phyloP scores from a whole-genome alignment of 768 basidiomycete genomes.

The Termitomyces sp. region DNA sequence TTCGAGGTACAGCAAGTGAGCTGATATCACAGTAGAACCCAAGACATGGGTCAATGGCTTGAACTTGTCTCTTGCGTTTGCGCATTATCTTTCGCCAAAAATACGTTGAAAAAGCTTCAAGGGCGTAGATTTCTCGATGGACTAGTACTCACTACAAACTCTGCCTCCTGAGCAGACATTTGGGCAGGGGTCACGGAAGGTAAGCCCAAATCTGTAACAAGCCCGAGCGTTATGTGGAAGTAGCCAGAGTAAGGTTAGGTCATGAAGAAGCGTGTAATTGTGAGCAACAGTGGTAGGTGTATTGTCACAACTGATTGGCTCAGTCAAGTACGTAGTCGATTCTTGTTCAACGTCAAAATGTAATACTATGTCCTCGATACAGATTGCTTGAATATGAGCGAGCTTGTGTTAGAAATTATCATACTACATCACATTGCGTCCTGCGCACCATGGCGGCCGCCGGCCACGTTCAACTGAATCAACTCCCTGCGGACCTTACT shows the following conservation, averaged over 20 bases:
- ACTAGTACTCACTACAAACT: not conserved
- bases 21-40: slow-evolving; percentile 31
- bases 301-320: too few relatives aligned
- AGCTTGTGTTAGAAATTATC: not conserved
- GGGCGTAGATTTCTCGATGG: not conserved
- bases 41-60: slow-evolving; percentile 38
- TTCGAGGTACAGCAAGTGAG: not conserved
- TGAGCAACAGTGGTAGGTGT: not conserved
- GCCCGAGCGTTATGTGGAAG: not conserved
- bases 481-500: too few relatives aligned
- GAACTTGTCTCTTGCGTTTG: slow-evolving; percentile 44
- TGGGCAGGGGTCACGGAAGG: too few relatives aligned
- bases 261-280: not conserved
- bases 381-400: not conserved
- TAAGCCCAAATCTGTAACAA: not conserved
- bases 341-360: too few relatives aligned
- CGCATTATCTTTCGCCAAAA: slow-evolving; percentile 45
- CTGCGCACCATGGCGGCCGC: too few relatives aligned
- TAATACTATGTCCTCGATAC: too few relatives aligned
- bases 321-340: too few relatives aligned
- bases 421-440: not conserved
- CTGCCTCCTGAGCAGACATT: slow-evolving; percentile 1
- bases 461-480: too few relatives aligned
- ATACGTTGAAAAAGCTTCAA: not conserved
- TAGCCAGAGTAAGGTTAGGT: not conserved